A percentile compares a stretch with the other conserved stretches of the same genome.
These are phyloP conservation scores for Oxalis stricta DNA, from an alignment of 441 rosid species.

Conservation along the genomic window DNA sequence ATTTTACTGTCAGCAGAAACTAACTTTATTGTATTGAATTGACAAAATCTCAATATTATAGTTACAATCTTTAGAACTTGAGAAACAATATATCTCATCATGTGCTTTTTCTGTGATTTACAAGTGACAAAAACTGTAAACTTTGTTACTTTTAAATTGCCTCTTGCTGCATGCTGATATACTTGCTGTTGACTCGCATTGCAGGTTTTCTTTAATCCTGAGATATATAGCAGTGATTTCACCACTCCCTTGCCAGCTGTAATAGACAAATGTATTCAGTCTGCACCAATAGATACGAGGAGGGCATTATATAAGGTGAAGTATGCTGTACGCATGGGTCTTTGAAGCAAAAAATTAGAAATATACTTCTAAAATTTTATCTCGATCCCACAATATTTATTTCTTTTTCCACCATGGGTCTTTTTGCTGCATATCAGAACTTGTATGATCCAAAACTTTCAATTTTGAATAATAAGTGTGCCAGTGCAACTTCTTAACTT, in stretches of 20 bases:
- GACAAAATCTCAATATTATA: not conserved
- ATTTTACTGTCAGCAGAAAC: constrained; percentile 4
- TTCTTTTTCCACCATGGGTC: too few relatives aligned
- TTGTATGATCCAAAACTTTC: too few relatives aligned
- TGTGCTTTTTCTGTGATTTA: too few relatives aligned
- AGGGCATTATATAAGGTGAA: constrained; percentile 91
- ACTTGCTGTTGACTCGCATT: constrained; percentile 11
- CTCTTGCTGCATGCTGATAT: constrained; percentile 1
- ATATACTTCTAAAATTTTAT: not conserved
- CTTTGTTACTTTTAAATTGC: constrained; percentile 9
- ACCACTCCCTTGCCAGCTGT: constrained; percentile 74
- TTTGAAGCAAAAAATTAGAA: not conserved
- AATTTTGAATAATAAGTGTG: too few relatives aligned
- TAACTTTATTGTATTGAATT: constrained; percentile 5
- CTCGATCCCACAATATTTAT: too few relatives aligned
- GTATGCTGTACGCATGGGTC: constrained; percentile 6
- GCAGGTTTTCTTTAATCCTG: constrained; percentile 93
- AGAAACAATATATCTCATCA: too few relatives aligned
- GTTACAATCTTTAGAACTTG: not conserved
- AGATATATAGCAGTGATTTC: constrained; percentile 78
- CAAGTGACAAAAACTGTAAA: not conserved
- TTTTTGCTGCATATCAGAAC: too few relatives aligned
- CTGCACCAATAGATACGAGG: constrained; percentile 97
- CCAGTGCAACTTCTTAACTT: too few relatives aligned
- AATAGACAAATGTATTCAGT: constrained; percentile 93